A percentile compares a stretch with the other conserved stretches of the same genome.
Evolutionary conservation across 495 filamentous ascomycete genomes (phyloP).

Genomic region (Penicillium atrosanguineum): DNA sequence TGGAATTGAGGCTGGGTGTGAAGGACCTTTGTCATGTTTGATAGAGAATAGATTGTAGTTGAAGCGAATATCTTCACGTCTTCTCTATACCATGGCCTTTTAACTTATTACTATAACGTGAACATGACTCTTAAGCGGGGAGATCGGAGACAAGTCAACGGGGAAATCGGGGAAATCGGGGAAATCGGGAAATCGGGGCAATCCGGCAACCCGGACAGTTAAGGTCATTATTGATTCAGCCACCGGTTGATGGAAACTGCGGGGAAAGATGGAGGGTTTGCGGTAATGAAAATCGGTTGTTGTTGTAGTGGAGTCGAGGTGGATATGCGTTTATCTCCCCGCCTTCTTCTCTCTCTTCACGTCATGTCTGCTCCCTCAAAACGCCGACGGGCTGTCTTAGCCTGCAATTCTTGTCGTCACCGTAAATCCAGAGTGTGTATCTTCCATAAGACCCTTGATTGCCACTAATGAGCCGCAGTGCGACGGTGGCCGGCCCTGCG

Average conservation of each 20-base stretch:
- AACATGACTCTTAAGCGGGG: neutral
- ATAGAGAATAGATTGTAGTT: neutral
- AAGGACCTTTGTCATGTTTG: neutral
- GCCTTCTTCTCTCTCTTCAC: neutral
- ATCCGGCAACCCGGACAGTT: neutral
- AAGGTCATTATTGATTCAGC: neutral
- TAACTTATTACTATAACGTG: no score
- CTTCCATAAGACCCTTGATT: neutral
- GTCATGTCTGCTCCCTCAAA: conserved; percentile 16
- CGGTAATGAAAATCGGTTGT: neutral
- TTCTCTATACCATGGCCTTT: no score
- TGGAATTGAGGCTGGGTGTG: neutral
- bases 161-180: neutral
- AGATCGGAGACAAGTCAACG: neutral
- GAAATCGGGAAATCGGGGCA: neutral
- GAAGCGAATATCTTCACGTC: no score
- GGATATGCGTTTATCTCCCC: neutral
- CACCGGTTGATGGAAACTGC: neutral
- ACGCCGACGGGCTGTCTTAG: conserved; percentile 36
- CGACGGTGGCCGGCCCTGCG: conserved; percentile 47
- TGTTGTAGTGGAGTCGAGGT: neutral
- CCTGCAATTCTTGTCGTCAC: conserved; percentile 44
- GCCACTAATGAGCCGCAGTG: conserved; percentile 17
- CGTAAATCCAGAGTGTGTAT: conserved; percentile 38
- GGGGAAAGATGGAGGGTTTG: neutral